Evolutionary conservation across 2,329 filamentous ascomycete species (phyloP), one percentile per base, ranked within the genome.

Genomic region (Alternaria dauci): DNA sequence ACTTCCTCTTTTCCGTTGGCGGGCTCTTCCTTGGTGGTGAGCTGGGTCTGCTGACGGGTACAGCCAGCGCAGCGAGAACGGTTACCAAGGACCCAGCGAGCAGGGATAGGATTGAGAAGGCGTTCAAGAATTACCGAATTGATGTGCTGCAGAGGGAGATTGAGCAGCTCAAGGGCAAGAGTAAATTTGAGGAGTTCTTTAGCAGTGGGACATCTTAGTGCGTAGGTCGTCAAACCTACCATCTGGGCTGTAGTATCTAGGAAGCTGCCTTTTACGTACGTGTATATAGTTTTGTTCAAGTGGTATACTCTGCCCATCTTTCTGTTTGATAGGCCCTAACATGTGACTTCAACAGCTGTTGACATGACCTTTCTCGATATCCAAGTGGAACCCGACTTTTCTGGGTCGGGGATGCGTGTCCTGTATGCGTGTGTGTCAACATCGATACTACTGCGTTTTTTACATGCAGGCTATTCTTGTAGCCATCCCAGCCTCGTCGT

Each of bases 1-100:
- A 88, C 70, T 84, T 85, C 62, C 85, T 91, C 70, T 88, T 90
- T 47, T 84, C 84, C 0, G 71, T 85, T 0, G 88, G 87, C 14
- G 88, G 88, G 0, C 72, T 90, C 5, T 87, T 91, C 62, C 64
- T 91, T 6, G 88, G 88, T 8, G 88, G 89, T 8, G 89, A 91
- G 77, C 76, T 83, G 12, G 88, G 89, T 0, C 77, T 90, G 47
- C 64, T 90, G 58, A 83, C 82, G 0, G 88, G 89, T 0, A 83
- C 82, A 1, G 81, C 82, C 47, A 81, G 83, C 5, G 88, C 86
- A 3, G 81, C 83, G 32, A 80, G 84, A 38, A 79, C 79, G 1
- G 85, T 91, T 54, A 81, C 79, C 1, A 75, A 74, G 26, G 85
- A 91, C 67, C 82, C 85, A 0, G 85, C 85, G 56, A 81, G 82